Evolutionary conservation across 306 rosid species (phyloP).

Genomic region (Carpinus fangiana): DNA sequence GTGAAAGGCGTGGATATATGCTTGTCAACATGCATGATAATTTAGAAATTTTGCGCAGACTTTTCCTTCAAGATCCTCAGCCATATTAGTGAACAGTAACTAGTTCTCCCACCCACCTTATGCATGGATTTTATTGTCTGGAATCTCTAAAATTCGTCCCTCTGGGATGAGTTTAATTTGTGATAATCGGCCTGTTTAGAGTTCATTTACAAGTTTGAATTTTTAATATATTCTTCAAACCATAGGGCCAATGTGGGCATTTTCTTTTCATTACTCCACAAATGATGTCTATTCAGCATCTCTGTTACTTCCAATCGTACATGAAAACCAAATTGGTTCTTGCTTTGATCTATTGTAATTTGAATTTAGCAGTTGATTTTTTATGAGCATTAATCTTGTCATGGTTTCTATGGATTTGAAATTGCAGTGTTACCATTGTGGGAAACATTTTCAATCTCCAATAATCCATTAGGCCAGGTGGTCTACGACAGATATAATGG

Average conservation of each 20-base stretch:
- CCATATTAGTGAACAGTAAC: not conserved
- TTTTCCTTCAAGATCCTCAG: not conserved
- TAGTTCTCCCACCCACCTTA: not conserved
- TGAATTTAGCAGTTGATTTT: not conserved
- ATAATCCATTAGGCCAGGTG: slow-evolving; percentile 9
- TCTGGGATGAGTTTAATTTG: not conserved
- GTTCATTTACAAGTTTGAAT: not conserved
- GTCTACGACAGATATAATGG: slow-evolving; percentile 12
- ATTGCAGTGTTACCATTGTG: slow-evolving; percentile 5
- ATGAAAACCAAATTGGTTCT: not conserved
- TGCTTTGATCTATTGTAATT: not conserved
- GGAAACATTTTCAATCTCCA: not conserved
- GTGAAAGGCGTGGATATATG: not conserved
- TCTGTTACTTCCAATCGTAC: not conserved
- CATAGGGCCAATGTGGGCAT: not conserved
- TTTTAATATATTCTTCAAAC: not conserved
- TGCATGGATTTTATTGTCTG: not conserved
- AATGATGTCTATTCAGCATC: not conserved
- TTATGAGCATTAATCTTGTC: not conserved
- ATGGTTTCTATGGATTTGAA: not conserved
- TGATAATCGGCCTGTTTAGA: not conserved
- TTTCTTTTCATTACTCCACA: not conserved
- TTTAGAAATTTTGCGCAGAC: not conserved
- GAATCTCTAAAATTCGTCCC: not conserved
- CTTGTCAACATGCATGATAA: not conserved